phyloP scores from a whole-genome alignment of 2,329 filamentous ascomycete species.

The Calonectria montana region DNA sequence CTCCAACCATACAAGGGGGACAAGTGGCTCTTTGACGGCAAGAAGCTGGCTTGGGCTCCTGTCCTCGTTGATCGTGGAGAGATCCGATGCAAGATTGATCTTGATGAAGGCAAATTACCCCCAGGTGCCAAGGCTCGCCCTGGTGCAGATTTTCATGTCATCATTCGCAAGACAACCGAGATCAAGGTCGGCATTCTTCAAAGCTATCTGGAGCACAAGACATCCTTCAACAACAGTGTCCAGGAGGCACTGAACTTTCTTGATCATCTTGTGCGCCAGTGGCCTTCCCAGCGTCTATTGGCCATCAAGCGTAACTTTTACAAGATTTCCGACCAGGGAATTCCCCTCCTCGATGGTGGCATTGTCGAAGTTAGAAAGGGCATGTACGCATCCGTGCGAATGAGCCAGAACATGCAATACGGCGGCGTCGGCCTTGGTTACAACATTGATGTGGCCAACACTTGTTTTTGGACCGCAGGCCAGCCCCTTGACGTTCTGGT shows the following conservation, averaged over 20 bases:
- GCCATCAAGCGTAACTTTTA: slow-evolving; percentile 89
- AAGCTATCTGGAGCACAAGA: slow-evolving; percentile 71
- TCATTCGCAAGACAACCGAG: slow-evolving; percentile 72
- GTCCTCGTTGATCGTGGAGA: slow-evolving; percentile 58
- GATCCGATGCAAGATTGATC: slow-evolving; percentile 72
- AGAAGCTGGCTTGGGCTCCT: slow-evolving; percentile 82
- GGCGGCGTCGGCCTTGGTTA: slow-evolving; percentile 75
- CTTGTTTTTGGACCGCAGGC: slow-evolving; percentile 79
- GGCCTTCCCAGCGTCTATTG: slow-evolving; percentile 74
- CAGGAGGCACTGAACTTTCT: slow-evolving; percentile 89
- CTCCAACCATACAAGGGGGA: slow-evolving; percentile 59
- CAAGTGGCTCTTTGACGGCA: slow-evolving; percentile 82
- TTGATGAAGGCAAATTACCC: slow-evolving; percentile 74
- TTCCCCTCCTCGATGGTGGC: slow-evolving; percentile 65
- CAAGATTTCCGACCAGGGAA: slow-evolving; percentile 59
- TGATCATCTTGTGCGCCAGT: slow-evolving; percentile 87
- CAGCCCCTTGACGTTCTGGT: slow-evolving; percentile 53
- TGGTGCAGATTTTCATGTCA: slow-evolving; percentile 67
- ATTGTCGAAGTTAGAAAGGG: slow-evolving; percentile 86
- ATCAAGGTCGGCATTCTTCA: slow-evolving; percentile 76
- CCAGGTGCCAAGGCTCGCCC: slow-evolving; percentile 45
- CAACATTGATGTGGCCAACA: slow-evolving; percentile 93
- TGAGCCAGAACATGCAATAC: slow-evolving; percentile 67
- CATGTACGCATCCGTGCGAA: slow-evolving; percentile 85
- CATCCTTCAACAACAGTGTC: slow-evolving; percentile 72